Evolutionary conservation across 176 grass and related monocot genomes (phyloP).

Genomic region (Lolium multiflorum): DNA sequence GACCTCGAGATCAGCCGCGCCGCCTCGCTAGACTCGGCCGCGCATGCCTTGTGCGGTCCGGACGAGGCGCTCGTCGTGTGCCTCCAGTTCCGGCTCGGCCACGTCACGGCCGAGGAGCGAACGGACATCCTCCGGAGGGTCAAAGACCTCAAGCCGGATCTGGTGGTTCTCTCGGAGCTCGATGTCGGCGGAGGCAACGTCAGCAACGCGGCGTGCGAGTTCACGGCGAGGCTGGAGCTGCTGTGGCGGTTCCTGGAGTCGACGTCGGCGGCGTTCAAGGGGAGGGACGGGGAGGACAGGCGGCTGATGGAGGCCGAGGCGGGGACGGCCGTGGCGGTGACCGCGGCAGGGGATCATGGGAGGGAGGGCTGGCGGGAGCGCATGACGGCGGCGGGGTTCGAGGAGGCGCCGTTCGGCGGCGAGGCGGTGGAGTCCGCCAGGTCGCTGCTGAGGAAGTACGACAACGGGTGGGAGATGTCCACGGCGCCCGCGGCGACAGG

Average conservation of each 20-base stretch:
- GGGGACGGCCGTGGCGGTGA: constrained; percentile 38
- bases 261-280: constrained; percentile 82
- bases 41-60: constrained; percentile 6
- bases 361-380: constrained; percentile 72
- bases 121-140: constrained; percentile 57
- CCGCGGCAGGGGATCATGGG: constrained; percentile 39
- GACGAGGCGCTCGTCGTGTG: constrained; percentile 73
- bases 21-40: constrained; percentile 21
- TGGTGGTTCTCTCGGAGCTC: constrained; percentile 86
- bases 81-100: constrained; percentile 78
- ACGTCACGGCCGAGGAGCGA: constrained; percentile 48
- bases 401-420: constrained; percentile 67
- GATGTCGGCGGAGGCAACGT: constrained; percentile 38
- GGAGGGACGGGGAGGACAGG: constrained; percentile 72
- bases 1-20: constrained; percentile 62
- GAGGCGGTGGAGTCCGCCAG: constrained; percentile 72
- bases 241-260: constrained; percentile 92
- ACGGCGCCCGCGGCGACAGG: background rate
- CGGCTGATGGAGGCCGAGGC: constrained; percentile 77
- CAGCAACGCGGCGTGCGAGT: constrained; percentile 51
- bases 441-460: constrained; percentile 86
- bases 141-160: constrained; percentile 60
- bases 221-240: constrained; percentile 64
- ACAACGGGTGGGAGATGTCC: constrained; percentile 84
- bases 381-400: constrained; percentile 71